Evolutionary conservation across 805 yeast genomes (phyloP), one percentile per base, ranked within the genome.

Genomic region (Lachancea waltii): DNA sequence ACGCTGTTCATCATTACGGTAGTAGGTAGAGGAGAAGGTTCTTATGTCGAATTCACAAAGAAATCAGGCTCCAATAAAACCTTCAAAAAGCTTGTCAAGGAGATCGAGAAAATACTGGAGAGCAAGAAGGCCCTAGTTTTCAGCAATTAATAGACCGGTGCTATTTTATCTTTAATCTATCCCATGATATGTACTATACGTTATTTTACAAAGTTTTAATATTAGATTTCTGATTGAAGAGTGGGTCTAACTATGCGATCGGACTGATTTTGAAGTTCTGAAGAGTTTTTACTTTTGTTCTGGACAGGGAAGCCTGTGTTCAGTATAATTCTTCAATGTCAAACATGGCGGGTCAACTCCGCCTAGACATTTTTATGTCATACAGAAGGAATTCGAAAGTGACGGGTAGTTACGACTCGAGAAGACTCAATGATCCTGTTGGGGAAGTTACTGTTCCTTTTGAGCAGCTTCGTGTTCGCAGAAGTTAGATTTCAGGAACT

Each of bases 1-100:
- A 79, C 85, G 46, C 69, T 72, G 46, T 81, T 82, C 57, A 72
- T 75, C 43, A 70, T 83, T 48, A 65, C 65, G 47, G 67, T 81
- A 26, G 57, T 60, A 21, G 14, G 13, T n/a, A 47, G 44, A 36
- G 74, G 64, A 58, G 72, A 60, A 33, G 62, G 61, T 34, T 77
- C 85, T 31, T 72, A 68, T 42, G 62, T 82, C 24, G 70, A 70
- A 11, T 78, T 84, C 51, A 73, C 70, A 15, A 77, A 78, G 54
- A 70, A 73, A 22, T 76, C 73, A 46, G 92, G 92, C 5, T 79
- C 87, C 1, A 60, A 68, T 22, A 75, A 73, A 46, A 75, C 85
- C 5, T 72, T 82, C 36, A 70, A 63, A 24, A 77, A 77, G 44
- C 64, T 82, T 47, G 74, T 73, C 44, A 64, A 60, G 40, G 89